phyloP scores from a whole-genome alignment of 805 yeast species.

The Pichia rugopelliculosa region DNA sequence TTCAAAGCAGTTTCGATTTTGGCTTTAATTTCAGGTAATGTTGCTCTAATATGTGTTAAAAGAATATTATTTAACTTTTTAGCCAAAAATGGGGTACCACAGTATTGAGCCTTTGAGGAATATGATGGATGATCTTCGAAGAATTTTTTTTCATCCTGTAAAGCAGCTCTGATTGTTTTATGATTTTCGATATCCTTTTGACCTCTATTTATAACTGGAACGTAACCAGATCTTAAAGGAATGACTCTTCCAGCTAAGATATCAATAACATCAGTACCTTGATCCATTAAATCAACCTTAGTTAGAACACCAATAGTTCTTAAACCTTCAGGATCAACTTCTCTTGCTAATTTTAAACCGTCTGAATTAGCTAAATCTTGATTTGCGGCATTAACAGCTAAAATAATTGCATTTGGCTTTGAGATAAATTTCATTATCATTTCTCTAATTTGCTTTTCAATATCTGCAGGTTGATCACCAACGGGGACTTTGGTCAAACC shows the following conservation, averaged over 20 bases:
- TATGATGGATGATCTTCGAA: conserved; percentile 89
- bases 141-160: conserved; percentile 68
- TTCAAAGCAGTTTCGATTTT: conserved; percentile 79
- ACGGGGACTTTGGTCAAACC: conserved; percentile 98
- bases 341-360: conserved; percentile 92
- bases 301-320: conserved; percentile 97
- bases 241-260: conserved; percentile 92
- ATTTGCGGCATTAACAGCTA: conserved; percentile 94
- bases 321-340: conserved; percentile 94
- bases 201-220: conserved; percentile 95
- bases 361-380: conserved; percentile 96
- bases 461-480: conserved; percentile 97
- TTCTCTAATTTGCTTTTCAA: conserved; percentile 88
- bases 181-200: conserved; percentile 89
- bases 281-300: conserved; percentile 94
- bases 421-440: conserved; percentile 90
- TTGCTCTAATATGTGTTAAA: conserved; percentile 80
- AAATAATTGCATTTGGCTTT: conserved; percentile 89
- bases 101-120: conserved; percentile 86
- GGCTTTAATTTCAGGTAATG: conserved; percentile 87
- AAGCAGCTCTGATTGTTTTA: conserved; percentile 83
- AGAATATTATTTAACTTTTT: conserved; percentile 83
- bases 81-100: conserved; percentile 98
- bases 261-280: conserved; percentile 95
- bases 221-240: conserved; percentile 91